Conservation (phyloP, 2,329 filamentous ascomycete species). For the Trichoderma sp. region DNA sequence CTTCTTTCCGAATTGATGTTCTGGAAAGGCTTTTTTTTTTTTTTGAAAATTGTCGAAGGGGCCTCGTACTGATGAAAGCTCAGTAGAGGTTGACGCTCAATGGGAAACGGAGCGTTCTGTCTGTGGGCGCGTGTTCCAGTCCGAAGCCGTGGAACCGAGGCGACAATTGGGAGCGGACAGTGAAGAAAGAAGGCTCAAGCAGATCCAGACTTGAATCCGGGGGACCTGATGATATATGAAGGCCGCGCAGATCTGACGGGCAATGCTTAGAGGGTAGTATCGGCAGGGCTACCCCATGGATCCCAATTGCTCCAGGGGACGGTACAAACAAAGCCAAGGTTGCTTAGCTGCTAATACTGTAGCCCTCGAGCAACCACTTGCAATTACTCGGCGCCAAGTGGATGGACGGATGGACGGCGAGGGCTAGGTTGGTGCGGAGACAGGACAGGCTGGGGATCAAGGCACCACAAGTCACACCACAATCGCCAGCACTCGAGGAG, state of each 20-base stretch:
- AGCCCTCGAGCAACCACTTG: constrained; percentile 11
- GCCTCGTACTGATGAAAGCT: neutral
- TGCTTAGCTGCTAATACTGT: too few relatives aligned
- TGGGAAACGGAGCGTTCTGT: constrained; percentile 1
- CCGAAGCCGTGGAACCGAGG: constrained; percentile 12
- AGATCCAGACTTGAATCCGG: constrained; percentile 14
- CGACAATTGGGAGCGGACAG: constrained; percentile 11
- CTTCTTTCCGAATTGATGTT: neutral
- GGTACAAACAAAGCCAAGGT: constrained; percentile 16
- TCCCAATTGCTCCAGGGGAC: constrained; percentile 20
- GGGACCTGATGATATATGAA: constrained; percentile 23
- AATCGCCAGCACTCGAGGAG: neutral
- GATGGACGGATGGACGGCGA: constrained; percentile 20
- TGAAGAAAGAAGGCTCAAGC: constrained; percentile 9
- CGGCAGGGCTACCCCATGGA: constrained; percentile 17
- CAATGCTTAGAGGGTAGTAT: constrained; percentile 22
- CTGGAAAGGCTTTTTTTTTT: neutral
- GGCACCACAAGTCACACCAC: constrained; percentile 16
- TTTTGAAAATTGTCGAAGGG: neutral
- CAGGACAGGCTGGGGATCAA: constrained; percentile 1
- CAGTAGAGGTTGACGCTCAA: neutral
- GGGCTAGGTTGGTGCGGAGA: constrained; percentile 19
- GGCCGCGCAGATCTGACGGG: constrained; percentile 17
- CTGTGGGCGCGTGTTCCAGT: constrained; percentile 8
- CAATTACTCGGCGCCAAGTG: constrained; percentile 5